Evolutionary conservation across 225 moss, liverwort and hornwort genomes (phyloP).

Genomic region (Polytrichum formosum): DNA sequence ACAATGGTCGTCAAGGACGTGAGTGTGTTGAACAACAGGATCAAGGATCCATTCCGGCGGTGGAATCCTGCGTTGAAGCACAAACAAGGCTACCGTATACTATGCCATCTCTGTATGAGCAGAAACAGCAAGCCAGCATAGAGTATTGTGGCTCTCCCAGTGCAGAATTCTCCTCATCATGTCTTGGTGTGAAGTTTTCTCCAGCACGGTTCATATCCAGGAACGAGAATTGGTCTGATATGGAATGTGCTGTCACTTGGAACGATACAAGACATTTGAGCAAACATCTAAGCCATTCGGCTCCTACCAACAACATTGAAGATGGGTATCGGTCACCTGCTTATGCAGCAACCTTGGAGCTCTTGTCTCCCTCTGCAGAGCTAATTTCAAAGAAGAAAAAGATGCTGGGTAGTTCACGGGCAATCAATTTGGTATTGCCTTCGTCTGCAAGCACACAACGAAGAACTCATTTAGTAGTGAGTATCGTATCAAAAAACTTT

Average conservation of each 20-base stretch:
- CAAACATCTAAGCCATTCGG: constrained; percentile 16
- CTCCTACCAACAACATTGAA: constrained; percentile 25
- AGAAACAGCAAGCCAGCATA: constrained; percentile 30
- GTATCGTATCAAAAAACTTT: constrained; percentile 3
- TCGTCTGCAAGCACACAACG: constrained; percentile 24
- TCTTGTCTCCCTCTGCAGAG: constrained; percentile 53
- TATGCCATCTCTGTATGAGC: constrained; percentile 33
- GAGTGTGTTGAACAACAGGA: constrained; percentile 2
- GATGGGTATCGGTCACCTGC: constrained; percentile 54
- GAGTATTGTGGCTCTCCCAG: constrained; percentile 41
- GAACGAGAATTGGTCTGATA: constrained; percentile 5
- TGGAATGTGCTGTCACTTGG: constrained; percentile 19
- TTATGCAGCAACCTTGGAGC: constrained; percentile 53
- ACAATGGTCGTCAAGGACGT: constrained; percentile 13
- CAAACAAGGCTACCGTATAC: constrained; percentile 47
- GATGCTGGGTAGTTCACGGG: constrained; percentile 16
- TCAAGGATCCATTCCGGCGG: constrained; percentile 4
- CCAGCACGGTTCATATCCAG: constrained; percentile 29
- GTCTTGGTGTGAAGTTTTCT: constrained; percentile 40
- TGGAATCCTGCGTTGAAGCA: constrained; percentile 2
- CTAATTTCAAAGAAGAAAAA: constrained; percentile 34
- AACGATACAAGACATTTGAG: constrained; percentile 6
- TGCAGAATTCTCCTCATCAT: constrained; percentile 20
- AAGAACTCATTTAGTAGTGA: constrained; percentile 42
- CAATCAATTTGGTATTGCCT: constrained; percentile 31